phyloP scores from a whole-genome alignment of 2,329 filamentous ascomycete species.

The Fusarium sp. region DNA sequence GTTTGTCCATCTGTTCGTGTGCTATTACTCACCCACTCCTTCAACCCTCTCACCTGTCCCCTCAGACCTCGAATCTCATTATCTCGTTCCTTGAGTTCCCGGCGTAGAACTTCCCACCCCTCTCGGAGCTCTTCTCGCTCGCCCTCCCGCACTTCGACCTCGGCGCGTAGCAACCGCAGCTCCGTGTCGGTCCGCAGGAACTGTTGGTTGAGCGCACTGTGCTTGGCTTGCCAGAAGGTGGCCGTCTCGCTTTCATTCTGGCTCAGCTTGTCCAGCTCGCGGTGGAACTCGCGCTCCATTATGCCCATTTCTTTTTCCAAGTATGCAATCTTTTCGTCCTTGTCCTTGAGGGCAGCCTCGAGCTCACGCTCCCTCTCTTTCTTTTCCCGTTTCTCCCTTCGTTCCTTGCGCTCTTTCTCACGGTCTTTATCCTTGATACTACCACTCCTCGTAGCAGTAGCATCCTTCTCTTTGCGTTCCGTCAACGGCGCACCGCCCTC shows the following conservation, averaged over 20 bases:
- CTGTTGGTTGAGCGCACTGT: constrained; percentile 64
- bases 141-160: constrained; percentile 60
- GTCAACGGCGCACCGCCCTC: constrained; percentile 41
- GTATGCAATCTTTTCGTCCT: constrained; percentile 64
- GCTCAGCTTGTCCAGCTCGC: constrained; percentile 64
- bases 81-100: constrained; percentile 62
- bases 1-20: constrained; percentile 71
- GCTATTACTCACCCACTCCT: constrained; percentile 77
- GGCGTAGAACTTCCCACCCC: constrained; percentile 61
- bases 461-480: constrained; percentile 44
- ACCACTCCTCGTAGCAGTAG: constrained; percentile 48
- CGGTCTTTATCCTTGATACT: constrained; percentile 48
- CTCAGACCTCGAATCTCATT: constrained; percentile 67
- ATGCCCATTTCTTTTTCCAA: constrained; percentile 64
- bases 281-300: constrained; percentile 66
- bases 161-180: constrained; percentile 61
- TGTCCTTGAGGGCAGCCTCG: constrained; percentile 54
- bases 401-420: constrained; percentile 43
- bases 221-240: constrained; percentile 69
- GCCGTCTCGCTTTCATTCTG: constrained; percentile 67
- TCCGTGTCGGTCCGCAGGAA: constrained; percentile 65
- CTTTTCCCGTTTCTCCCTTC: constrained; percentile 41
- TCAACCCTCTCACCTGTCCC: constrained; percentile 73
- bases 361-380: constrained; percentile 43
- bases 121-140: constrained; percentile 63